phyloP scores from a whole-genome alignment of 1,139 yeast species.

The Kodamaea ohmeri region DNA sequence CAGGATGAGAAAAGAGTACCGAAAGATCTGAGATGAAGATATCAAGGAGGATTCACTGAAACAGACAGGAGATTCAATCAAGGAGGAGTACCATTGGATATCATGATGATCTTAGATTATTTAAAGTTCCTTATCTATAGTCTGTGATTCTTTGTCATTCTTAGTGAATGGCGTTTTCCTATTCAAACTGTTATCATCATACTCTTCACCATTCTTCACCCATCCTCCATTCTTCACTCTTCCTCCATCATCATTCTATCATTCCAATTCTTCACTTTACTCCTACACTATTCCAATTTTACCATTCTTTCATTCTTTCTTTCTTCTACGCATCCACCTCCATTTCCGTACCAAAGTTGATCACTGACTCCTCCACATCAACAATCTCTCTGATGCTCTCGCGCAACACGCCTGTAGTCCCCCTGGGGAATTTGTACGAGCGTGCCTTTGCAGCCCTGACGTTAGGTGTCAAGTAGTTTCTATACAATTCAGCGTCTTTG shows the following conservation, averaged over 20 bases:
- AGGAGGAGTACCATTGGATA: too few species aligned
- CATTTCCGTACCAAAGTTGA: conserved; percentile 57
- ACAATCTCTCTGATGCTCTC: conserved; percentile 63
- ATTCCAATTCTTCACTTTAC: neutral
- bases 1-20: neutral
- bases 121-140: too few species aligned
- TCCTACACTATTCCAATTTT: neutral
- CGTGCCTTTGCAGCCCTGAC: conserved; percentile 75
- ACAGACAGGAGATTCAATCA: too few species aligned
- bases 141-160: too few species aligned
- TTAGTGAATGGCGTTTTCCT: too few species aligned
- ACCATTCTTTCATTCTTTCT: neutral
- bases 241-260: neutral
- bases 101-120: too few species aligned
- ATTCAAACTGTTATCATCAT: too few species aligned
- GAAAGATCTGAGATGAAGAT: too few species aligned
- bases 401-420: conserved; percentile 83
- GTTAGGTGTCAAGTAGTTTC: conserved; percentile 91
- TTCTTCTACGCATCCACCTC: conserved; percentile 57
- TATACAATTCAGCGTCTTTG: conserved; percentile 74
- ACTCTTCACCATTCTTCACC: neutral
- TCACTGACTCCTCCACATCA: conserved; percentile 68
- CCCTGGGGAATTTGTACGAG: conserved; percentile 81
- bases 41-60: too few species aligned
- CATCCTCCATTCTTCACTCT: too few species aligned